Evolutionary conservation across 306 rosid genomes (phyloP), one percentile per base, ranked within the genome.

Genomic region (Trifolium dubium): DNA sequence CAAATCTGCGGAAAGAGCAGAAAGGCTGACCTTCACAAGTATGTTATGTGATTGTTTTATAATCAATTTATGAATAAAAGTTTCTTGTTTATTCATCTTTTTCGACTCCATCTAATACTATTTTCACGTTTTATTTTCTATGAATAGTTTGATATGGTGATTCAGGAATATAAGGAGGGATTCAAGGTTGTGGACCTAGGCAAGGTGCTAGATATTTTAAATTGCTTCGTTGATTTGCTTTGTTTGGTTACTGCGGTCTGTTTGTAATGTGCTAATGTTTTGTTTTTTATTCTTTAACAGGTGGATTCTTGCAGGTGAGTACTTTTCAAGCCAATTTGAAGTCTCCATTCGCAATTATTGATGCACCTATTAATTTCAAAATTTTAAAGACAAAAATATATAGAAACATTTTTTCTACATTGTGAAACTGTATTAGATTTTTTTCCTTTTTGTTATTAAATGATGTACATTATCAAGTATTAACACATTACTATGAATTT

Each of bases 281-380:
- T 56, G 7, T 41, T 73, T 67, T n/a, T n/a, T n/a, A 58, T n/a
- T n/a, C n/a, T 49, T 73, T 63, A 71, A 29, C 96, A 89, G 97
- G 35, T 77, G 93, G 86, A 67, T 87, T 87, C 74, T 86, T 93
- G 14, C 99, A 88, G 98, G 99, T 94, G 72, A 74, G 96, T 85
- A 63, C 78, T 78, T 73, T 80, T 80, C 85, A 55, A 58, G 66
- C 75, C 64, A 40, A 69, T 65, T 44, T 74, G 80, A 78, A 77
- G 81, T 81, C 60, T 18, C 69, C 71, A 19, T 69, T 19, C 77
- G 79, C 73, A 46, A 72, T 75, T 73, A 44, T 69, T 73, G 46
- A 49, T 64, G 72, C 62, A 8, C 63, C 34, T 78, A 63, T 74
- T 78, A 77, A 79, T 17, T 1, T 35, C 5, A 6, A n/a, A n/a